These are phyloP conservation scores for Sporothrix brasiliensis DNA, from an alignment of 2,329 filamentous ascomycete genomes.

Conservation along the genomic window DNA sequence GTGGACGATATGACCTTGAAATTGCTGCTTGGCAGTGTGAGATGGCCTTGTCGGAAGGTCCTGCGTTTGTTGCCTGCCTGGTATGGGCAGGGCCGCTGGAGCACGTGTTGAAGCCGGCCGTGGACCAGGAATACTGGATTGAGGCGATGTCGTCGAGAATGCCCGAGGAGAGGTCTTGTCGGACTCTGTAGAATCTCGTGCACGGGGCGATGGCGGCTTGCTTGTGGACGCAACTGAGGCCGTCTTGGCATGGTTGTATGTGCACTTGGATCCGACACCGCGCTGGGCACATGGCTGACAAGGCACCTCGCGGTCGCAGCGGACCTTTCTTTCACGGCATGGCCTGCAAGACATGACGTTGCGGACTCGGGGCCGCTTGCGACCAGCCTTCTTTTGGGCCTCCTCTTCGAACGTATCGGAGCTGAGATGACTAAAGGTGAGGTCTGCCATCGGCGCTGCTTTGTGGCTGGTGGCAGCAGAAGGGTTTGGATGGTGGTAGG, in stretches of 20 bases:
- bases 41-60: background rate
- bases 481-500: background rate
- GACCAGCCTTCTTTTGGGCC: slow-evolving; percentile 30
- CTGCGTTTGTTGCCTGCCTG: background rate
- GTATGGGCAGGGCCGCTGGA: background rate
- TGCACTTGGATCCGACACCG: slow-evolving; percentile 15
- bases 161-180: background rate
- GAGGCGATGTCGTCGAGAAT: background rate
- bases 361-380: slow-evolving; percentile 31
- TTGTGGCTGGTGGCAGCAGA: background rate
- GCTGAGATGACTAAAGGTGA: slow-evolving; percentile 33
- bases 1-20: slow-evolving; percentile 13
- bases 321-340: slow-evolving; percentile 31
- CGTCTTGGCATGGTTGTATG: slow-evolving; percentile 25
- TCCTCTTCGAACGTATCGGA: slow-evolving; percentile 32
- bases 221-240: background rate
- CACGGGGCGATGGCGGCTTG: background rate
- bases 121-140: too few species aligned
- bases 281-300: slow-evolving; percentile 28
- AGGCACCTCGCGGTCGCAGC: slow-evolving; percentile 30
- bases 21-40: background rate
- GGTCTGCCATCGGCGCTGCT: slow-evolving; percentile 21
- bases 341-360: slow-evolving; percentile 29
- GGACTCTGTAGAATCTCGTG: background rate
- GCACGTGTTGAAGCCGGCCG: background rate